Conservation (phyloP, 1,139 yeast species). For the Protomyces gravidus region DNA sequence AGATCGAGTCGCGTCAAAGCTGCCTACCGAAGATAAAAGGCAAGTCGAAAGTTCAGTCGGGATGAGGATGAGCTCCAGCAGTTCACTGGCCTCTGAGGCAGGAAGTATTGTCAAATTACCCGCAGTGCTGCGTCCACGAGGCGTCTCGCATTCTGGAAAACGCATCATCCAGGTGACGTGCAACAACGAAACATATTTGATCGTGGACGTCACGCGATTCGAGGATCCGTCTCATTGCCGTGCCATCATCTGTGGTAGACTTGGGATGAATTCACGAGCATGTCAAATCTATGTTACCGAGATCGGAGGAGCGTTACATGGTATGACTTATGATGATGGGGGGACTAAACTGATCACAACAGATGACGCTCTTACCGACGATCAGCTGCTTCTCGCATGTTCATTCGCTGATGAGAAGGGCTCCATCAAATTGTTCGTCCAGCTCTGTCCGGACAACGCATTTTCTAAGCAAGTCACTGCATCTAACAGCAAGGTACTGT, state of each 20-base stretch:
- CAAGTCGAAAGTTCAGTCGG: no score
- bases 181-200: constrained; percentile 54
- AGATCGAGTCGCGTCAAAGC: no score
- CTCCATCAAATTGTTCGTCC: constrained; percentile 14
- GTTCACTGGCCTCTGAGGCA: not conserved
- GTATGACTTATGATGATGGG: no score
- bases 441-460: no score
- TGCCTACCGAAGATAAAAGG: not conserved
- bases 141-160: constrained; percentile 21
- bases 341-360: constrained; percentile 37
- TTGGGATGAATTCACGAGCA: constrained; percentile 42
- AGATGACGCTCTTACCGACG: constrained; percentile 58
- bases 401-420: constrained; percentile 35
- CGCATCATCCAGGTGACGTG: constrained; percentile 52
- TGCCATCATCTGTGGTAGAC: constrained; percentile 44
- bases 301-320: constrained; percentile 47
- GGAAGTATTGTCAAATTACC: not conserved
- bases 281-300: constrained; percentile 66
- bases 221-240: constrained; percentile 43
- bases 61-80: no score
- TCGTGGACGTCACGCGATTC: constrained; percentile 47
- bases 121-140: not conserved
- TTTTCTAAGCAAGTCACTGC: no score
- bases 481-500: not conserved
- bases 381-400: constrained; percentile 45